These are phyloP conservation scores for Hemerocallis citrina DNA, from an alignment of 106 monocot species.

Conservation along the genomic window DNA sequence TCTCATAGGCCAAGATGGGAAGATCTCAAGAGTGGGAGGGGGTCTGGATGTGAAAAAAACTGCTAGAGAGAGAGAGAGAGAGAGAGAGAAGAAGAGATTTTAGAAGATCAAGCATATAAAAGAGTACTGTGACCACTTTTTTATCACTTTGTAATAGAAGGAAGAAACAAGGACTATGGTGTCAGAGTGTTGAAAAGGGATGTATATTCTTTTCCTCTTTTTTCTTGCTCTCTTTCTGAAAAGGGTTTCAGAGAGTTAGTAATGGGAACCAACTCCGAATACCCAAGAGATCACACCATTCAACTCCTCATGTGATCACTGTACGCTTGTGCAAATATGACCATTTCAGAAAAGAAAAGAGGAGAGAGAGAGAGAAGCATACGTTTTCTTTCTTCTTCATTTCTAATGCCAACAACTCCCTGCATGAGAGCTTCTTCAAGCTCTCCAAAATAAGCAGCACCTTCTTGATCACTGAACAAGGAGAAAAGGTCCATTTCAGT, in stretches of 20 bases:
- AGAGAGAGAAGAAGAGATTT: slow-evolving; percentile 19
- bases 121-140: not conserved
- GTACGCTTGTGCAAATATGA: not conserved
- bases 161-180: not conserved
- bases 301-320: slow-evolving; percentile 7
- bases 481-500: slow-evolving; percentile 3
- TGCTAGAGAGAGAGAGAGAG: too few relatives aligned
- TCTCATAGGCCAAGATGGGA: slow-evolving; percentile 95
- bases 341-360: slow-evolving; percentile 12
- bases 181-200: slow-evolving; percentile 7
- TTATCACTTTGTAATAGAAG: not conserved
- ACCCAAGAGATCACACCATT: slow-evolving; percentile 19
- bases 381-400: slow-evolving; percentile 41
- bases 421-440: slow-evolving; percentile 92
- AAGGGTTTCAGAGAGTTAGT: slow-evolving; percentile 1
- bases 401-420: slow-evolving; percentile 50
- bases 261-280: not conserved
- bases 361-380: slow-evolving; percentile 14
- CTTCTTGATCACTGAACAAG: slow-evolving; percentile 52
- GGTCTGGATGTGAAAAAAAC: slow-evolving; percentile 56
- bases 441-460: slow-evolving; percentile 71
- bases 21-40: slow-evolving; percentile 90
- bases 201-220: slow-evolving; percentile 4
- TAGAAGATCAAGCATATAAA: slow-evolving; percentile 26
- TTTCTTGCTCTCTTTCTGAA: not conserved